Evolutionary conservation across 2,329 filamentous ascomycete species (phyloP).

Genomic region (Alternaria ventricosa): DNA sequence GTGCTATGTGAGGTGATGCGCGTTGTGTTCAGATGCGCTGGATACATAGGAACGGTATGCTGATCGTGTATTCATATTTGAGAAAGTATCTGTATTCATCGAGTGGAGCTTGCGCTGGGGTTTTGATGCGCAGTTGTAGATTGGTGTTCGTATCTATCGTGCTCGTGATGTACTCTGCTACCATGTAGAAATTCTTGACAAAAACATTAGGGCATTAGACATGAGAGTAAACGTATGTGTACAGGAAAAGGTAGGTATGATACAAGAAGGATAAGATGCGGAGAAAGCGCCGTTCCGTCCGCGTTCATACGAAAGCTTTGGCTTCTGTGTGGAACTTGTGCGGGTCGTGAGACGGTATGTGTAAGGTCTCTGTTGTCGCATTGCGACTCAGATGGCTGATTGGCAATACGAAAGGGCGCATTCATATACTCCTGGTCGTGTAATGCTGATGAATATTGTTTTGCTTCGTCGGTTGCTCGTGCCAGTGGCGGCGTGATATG

Average conservation of each 20-base stretch:
- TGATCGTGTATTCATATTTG: background rate
- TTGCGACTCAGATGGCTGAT: background rate
- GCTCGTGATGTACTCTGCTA: background rate
- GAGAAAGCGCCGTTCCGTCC: background rate
- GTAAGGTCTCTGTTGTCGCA: background rate
- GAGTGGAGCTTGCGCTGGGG: background rate
- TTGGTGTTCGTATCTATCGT: background rate
- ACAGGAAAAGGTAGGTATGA: background rate
- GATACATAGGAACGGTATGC: background rate
- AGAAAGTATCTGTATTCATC: background rate
- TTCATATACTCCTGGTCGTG: background rate
- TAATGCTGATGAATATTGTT: background rate
- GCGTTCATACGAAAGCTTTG: background rate
- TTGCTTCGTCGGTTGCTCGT: background rate
- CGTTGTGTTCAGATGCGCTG: background rate
- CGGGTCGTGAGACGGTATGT: background rate
- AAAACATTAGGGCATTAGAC: background rate
- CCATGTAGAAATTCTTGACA: background rate
- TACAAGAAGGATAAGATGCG: background rate
- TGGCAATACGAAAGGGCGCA: background rate
- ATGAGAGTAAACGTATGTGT: background rate
- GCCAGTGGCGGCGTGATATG: background rate
- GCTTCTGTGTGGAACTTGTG: background rate
- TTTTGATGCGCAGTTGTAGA: background rate
- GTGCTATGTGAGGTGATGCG: background rate